These are phyloP conservation scores for Gracilariopsis chorda DNA, from an alignment of 23 red algal genomes.

Conservation along the genomic window DNA sequence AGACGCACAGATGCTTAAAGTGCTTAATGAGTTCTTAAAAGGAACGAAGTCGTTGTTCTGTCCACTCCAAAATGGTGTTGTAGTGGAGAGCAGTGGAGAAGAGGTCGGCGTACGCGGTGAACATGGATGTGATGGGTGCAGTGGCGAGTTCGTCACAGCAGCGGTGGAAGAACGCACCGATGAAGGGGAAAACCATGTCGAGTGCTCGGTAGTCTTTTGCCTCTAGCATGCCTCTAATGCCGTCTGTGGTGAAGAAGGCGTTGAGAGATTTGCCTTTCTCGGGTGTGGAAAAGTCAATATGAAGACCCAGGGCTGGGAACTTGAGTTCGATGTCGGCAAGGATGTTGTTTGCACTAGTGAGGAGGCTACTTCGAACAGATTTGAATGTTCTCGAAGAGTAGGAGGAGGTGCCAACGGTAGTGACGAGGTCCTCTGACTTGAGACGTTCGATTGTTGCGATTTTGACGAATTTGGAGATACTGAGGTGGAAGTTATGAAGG, in stretches of 20 bases:
- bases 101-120: neutral
- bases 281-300: neutral
- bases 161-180: conserved; percentile 6
- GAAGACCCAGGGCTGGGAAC: neutral
- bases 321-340: neutral
- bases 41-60: neutral
- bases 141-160: neutral
- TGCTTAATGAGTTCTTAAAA: neutral
- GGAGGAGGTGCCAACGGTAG: neutral
- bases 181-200: conserved; percentile 46
- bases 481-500: neutral
- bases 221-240: conserved; percentile 10
- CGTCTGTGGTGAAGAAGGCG: neutral
- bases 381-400: neutral
- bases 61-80: neutral
- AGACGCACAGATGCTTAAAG: neutral
- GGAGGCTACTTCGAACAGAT: neutral
- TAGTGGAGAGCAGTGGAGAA: neutral
- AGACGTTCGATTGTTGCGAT: neutral
- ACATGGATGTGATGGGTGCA: neutral
- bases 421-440: neutral
- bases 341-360: neutral
- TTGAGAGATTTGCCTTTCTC: neutral
- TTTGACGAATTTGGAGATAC: conserved; percentile 5
- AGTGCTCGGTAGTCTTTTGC: conserved; percentile 32